These are phyloP conservation scores for Tetradesmus lagerheimii DNA, from an alignment of 139 green algal genomes.

Conservation along the genomic window DNA sequence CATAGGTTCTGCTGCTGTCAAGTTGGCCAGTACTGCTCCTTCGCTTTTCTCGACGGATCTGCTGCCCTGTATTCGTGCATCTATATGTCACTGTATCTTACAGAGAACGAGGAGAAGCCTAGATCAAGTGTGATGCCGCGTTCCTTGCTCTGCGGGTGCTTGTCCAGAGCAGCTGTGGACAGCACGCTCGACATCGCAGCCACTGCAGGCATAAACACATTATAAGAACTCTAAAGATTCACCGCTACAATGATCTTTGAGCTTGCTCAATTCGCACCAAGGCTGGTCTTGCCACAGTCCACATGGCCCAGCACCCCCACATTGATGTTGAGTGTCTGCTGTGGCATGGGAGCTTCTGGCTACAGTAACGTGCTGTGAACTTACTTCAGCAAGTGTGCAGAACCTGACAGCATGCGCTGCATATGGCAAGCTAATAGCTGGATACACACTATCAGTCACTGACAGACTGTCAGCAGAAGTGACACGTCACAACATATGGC, in stretches of 20 bases:
- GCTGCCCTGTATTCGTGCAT: too few relatives aligned
- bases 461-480: too few relatives aligned
- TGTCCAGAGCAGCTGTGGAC: constrained; percentile 96
- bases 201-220: constrained; percentile 63
- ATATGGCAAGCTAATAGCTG: too few relatives aligned
- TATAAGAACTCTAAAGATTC: background rate
- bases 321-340: constrained; percentile 84
- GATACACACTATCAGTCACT: too few relatives aligned
- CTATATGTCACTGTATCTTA: constrained; percentile 24
- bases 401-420: too few relatives aligned
- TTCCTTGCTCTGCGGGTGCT: constrained; percentile 95
- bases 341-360: background rate
- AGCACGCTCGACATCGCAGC: constrained; percentile 90
- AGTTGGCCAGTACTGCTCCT: too few relatives aligned
- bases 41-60: too few relatives aligned
- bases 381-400: background rate
- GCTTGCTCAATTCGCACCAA: constrained; percentile 72
- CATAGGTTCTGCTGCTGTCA: background rate
- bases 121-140: constrained; percentile 98
- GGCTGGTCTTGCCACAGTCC: constrained; percentile 95
- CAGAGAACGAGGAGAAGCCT: constrained; percentile 94
- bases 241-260: background rate
- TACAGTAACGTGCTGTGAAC: too few relatives aligned
- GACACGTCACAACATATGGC: too few relatives aligned
- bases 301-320: constrained; percentile 96